Evolutionary conservation across 257 asterid genomes (phyloP), one percentile per base, ranked within the genome.

Genomic region (Primulina tabacum): DNA sequence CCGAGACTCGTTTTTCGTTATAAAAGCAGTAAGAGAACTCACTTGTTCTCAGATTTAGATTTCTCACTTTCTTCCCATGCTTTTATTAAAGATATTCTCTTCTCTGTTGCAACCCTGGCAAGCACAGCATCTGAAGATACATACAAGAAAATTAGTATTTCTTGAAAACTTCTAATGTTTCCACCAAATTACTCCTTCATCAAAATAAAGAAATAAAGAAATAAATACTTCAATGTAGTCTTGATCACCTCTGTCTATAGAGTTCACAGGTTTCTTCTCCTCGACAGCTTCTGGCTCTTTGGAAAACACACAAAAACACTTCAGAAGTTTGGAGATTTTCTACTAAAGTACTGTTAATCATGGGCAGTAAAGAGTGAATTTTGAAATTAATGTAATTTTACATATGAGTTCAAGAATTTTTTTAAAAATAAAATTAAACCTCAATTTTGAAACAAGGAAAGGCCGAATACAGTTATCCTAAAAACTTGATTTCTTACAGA

Each of bases 51-150:
- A 70, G 96, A 88, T 85, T 89, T 89, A 0, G 85, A 84, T 75
- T 89, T 90, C 84, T 93, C 99, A 76, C 96, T 94, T 77, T 94
- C 99, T 80, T 94, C 99, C 99, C 99, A 94, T 38, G 99, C 99
- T 79, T 43, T 86, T 74, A 94, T 75, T 33, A 94, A 79, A 9
- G 96, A 84, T 50, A 85, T 3, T 80, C 88, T 89, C 86, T 94
- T 94, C 89, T 89, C 92, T 0, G 96, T 89, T 24, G 96, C 82
- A 14, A 94, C 90, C 26, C 93, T 84, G 4, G 95, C 78, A 72
- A 94, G 93, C 76, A 85, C 96, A 37, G 89, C 86, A 88, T 94
- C 99, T 94, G 64, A 10, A 7, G 1, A 75, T 21, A 69, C 35
- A 68, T n/a, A n/a, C n/a, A n/a, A 67, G 8, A 55, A 71, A 75